Percentiles rank a stretch among this genome's conserved stretches.
These are phyloP conservation scores for Vaccinium corymbosum DNA, from an alignment of 148 eudicot species.

Conservation along the genomic window DNA sequence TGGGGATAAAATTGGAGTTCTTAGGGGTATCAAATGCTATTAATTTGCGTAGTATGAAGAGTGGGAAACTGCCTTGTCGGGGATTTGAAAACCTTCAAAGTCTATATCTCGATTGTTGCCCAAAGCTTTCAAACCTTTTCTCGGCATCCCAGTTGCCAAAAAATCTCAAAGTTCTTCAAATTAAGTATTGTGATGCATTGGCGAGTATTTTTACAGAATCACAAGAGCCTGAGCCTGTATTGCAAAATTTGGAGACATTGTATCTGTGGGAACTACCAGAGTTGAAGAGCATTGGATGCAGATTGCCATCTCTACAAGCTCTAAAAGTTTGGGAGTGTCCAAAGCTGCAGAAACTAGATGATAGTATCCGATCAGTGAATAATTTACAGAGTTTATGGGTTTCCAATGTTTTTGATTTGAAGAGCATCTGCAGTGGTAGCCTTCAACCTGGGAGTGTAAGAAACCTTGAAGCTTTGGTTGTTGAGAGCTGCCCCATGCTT, in stretches of 20 bases:
- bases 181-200: slow-evolving; percentile 26
- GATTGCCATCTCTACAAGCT: slow-evolving; percentile 10
- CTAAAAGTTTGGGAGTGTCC: slow-evolving; percentile 13
- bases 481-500: slow-evolving; percentile 18
- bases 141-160: slow-evolving; percentile 9
- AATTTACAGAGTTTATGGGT: background rate
- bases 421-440: background rate
- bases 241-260: slow-evolving; percentile 15
- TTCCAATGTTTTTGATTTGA: background rate
- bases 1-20: slow-evolving; percentile 11
- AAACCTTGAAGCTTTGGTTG: background rate
- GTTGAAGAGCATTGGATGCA: slow-evolving; percentile 13
- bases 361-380: background rate
- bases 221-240: background rate
- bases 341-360: slow-evolving; percentile 6
- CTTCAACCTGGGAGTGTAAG: too few relatives aligned
- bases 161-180: slow-evolving; percentile 22
- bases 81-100: slow-evolving; percentile 23
- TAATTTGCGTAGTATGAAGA: background rate
- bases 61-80: background rate
- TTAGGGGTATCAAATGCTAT: slow-evolving; percentile 24
- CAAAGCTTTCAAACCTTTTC: slow-evolving; percentile 18
- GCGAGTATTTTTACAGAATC: slow-evolving; percentile 7
- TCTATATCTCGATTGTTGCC: slow-evolving; percentile 31
- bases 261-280: slow-evolving; percentile 25